Evolutionary conservation across 495 filamentous ascomycete genomes (phyloP).

Genomic region (Pyrenula massariospora): DNA sequence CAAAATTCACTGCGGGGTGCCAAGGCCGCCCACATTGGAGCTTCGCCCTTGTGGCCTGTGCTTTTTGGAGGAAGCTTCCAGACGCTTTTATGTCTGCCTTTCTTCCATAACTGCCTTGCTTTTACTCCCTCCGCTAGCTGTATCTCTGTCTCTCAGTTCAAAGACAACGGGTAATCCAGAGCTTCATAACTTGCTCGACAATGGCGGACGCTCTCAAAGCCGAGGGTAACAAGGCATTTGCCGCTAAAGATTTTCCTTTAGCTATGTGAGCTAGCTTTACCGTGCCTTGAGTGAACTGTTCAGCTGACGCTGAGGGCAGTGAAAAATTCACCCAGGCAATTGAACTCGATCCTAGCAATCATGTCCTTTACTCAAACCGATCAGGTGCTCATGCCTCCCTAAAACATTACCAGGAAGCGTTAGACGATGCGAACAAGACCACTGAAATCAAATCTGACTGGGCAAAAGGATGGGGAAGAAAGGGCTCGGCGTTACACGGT

Average conservation of each 20-base stretch:
- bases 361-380: conserved; percentile 95
- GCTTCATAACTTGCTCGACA: conserved; percentile 5
- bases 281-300: conserved; percentile 14
- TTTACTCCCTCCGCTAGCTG: too few species aligned
- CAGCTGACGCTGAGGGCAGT: conserved; percentile 28
- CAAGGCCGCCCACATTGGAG: neutral
- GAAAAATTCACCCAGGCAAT: conserved; percentile 93
- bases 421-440: conserved; percentile 85
- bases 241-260: conserved; percentile 89
- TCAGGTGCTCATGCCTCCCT: conserved; percentile 93
- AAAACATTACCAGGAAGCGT: conserved; percentile 69
- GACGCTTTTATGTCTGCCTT: neutral
- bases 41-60: neutral
- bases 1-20: neutral
- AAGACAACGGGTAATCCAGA: too few species aligned
- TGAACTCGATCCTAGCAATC: conserved; percentile 74
- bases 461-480: conserved; percentile 90
- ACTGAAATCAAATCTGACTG: conserved; percentile 93
- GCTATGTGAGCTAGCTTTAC: conserved; percentile 64
- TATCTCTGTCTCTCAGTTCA: too few species aligned
- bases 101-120: neutral
- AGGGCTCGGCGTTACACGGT: conserved; percentile 84
- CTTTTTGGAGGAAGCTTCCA: neutral
- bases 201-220: conserved; percentile 70
- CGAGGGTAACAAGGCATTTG: conserved; percentile 95